A percentile compares a stretch with the other conserved stretches of the same genome.
These are phyloP conservation scores for Penicillium crystallinum DNA, from an alignment of 495 filamentous ascomycete genomes.

Conservation along the genomic window DNA sequence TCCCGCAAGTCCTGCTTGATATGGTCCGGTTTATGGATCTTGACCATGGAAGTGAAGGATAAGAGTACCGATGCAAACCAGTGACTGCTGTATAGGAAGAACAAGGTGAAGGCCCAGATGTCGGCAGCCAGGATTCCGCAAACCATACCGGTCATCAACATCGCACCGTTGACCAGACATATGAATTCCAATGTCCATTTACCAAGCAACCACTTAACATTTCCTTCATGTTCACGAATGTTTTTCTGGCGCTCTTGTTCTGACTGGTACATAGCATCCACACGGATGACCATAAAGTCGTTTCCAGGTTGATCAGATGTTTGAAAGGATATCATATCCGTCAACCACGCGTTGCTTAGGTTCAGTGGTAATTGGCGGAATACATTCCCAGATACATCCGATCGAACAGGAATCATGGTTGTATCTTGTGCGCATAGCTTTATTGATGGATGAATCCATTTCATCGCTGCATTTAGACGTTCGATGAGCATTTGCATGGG, in stretches of 20 bases:
- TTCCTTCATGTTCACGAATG: constrained; percentile 4
- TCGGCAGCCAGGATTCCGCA: constrained; percentile 22
- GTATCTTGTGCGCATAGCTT: constrained; percentile 23
- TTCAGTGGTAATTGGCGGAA: constrained; percentile 26
- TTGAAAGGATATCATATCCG: constrained; percentile 20
- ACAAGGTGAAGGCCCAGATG: constrained; percentile 24
- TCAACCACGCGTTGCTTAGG: constrained; percentile 24
- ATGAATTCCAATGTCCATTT: constrained; percentile 14
- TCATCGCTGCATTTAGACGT: constrained; percentile 18
- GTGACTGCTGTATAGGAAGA: constrained; percentile 23
- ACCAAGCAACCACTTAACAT: constrained; percentile 6
- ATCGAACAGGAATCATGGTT: constrained; percentile 23
- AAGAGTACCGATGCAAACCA: constrained; percentile 20
- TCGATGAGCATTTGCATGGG: constrained; percentile 29
- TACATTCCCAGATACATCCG: constrained; percentile 20
- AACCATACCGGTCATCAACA: constrained; percentile 19
- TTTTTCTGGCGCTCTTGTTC: not conserved
- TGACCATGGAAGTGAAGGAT: constrained; percentile 19
- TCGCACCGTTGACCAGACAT: constrained; percentile 18
- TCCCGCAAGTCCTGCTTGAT: constrained; percentile 5
- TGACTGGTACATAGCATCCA: constrained; percentile 9
- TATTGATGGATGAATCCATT: constrained; percentile 24
- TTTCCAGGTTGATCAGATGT: constrained; percentile 19
- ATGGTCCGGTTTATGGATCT: constrained; percentile 8
- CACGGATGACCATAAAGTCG: constrained; percentile 21